phyloP scores from a whole-genome alignment of 768 basidiomycete species.

The Dioszegia crocea region DNA sequence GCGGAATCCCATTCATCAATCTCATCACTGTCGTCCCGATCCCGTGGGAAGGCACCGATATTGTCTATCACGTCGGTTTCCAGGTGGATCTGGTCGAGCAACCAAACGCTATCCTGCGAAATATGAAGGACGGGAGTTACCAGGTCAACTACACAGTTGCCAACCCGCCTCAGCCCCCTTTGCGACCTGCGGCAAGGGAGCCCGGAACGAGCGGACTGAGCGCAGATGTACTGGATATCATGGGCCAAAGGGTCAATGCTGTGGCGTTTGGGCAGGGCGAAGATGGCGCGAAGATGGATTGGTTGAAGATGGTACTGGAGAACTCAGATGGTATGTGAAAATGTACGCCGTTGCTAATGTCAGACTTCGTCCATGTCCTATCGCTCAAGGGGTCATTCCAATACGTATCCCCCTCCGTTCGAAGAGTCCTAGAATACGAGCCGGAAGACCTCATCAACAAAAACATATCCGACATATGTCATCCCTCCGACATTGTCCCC shows the following conservation, averaged over 20 bases:
- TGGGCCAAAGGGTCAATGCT: constrained; percentile 30
- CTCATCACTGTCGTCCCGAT: constrained; percentile 86
- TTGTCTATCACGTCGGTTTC: constrained; percentile 87
- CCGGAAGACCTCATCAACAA: constrained; percentile 77
- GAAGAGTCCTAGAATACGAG: constrained; percentile 75
- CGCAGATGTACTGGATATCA: constrained; percentile 37
- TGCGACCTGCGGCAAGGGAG: constrained; percentile 29
- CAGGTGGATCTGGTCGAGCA: constrained; percentile 88
- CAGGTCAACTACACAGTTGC: constrained; percentile 59
- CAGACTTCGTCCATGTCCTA: constrained; percentile 83
- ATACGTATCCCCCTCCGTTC: constrained; percentile 80
- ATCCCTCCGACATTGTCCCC: constrained; percentile 83
- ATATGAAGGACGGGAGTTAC: constrained; percentile 73
- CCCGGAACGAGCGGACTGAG: constrained; percentile 35
- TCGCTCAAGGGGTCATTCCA: constrained; percentile 88
- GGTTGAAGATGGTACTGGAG: constrained; percentile 52
- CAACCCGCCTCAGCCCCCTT: constrained; percentile 41
- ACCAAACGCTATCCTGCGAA: constrained; percentile 75
- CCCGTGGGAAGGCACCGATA: constrained; percentile 64
- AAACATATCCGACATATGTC: constrained; percentile 73
- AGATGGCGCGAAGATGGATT: constrained; percentile 48
- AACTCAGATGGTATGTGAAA: constrained; percentile 51
- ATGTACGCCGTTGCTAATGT: too few species aligned
- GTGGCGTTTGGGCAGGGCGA: constrained; percentile 36
- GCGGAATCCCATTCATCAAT: constrained; percentile 81